Conservation (phyloP, 78 protist species). For the Dictyostelium brefeldianum region DNA sequence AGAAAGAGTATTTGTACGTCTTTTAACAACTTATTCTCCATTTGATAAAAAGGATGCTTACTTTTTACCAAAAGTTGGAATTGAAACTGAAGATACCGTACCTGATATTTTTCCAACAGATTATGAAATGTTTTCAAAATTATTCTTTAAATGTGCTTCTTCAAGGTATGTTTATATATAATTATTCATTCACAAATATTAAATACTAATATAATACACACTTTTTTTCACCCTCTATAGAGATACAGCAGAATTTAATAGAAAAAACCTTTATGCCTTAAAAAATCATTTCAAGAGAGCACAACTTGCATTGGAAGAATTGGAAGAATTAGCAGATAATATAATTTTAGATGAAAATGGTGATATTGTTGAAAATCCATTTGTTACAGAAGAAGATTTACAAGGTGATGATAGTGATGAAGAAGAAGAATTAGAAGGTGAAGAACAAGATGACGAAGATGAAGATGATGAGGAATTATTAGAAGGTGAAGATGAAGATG, state of each 20-base stretch:
- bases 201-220: neutral
- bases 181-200: neutral
- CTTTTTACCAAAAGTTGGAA: slow-evolving; percentile 24
- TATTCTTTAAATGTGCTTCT: slow-evolving; percentile 58
- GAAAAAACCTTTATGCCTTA: neutral
- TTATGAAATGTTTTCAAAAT: slow-evolving; percentile 43
- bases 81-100: neutral
- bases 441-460: neutral
- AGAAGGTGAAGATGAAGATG: slow-evolving; percentile 5
- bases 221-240: neutral
- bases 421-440: slow-evolving; percentile 13
- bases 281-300: slow-evolving; percentile 16
- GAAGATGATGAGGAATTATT: neutral
- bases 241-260: slow-evolving; percentile 33
- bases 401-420: slow-evolving; percentile 12
- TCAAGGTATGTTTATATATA: slow-evolving; percentile 30
- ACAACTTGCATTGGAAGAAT: slow-evolving; percentile 21
- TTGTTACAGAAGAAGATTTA: slow-evolving; percentile 16
- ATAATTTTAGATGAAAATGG: slow-evolving; percentile 32
- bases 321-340: slow-evolving; percentile 44
- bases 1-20: slow-evolving; percentile 49
- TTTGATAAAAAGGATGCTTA: slow-evolving; percentile 50
- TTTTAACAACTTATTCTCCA: slow-evolving; percentile 62
- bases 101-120: slow-evolving; percentile 53
- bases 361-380: neutral